phyloP scores from a whole-genome alignment of 139 green algal species.

The Eudorina sp. region DNA sequence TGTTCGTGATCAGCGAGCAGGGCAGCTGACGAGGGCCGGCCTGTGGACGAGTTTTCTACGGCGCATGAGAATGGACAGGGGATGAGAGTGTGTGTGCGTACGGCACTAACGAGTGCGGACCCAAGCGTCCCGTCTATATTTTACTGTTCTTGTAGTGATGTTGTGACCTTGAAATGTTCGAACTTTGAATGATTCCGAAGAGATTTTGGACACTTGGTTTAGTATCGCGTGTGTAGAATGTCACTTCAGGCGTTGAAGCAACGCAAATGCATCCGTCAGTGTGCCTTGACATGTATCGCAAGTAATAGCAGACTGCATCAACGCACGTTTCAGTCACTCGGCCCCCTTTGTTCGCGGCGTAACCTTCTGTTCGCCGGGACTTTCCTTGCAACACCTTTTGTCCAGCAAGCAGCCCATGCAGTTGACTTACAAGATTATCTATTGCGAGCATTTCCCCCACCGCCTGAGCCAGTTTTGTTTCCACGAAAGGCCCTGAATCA shows the following conservation, averaged over 20 bases:
- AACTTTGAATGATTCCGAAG: too few relatives aligned
- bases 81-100: neutral
- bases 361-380: neutral
- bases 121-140: too few relatives aligned
- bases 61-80: too few relatives aligned
- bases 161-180: too few relatives aligned
- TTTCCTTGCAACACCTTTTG: neutral
- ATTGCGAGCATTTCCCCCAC: neutral
- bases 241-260: neutral
- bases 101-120: constrained; percentile 1
- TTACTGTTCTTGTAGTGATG: too few relatives aligned
- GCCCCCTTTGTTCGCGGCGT: too few relatives aligned
- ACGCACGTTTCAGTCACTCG: too few relatives aligned
- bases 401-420: neutral
- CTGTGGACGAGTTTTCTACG: neutral
- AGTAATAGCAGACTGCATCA: too few relatives aligned
- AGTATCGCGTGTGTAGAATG: neutral
- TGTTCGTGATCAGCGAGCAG: neutral
- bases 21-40: neutral
- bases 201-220: too few relatives aligned
- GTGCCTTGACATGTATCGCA: neutral
- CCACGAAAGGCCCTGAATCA: constrained; percentile 67
- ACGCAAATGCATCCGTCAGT: neutral
- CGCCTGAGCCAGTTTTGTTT: constrained; percentile 8
- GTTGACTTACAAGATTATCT: constrained; percentile 4